phyloP scores from a whole-genome alignment of 2,329 filamentous ascomycete genomes.

The Fusarium metavorans region DNA sequence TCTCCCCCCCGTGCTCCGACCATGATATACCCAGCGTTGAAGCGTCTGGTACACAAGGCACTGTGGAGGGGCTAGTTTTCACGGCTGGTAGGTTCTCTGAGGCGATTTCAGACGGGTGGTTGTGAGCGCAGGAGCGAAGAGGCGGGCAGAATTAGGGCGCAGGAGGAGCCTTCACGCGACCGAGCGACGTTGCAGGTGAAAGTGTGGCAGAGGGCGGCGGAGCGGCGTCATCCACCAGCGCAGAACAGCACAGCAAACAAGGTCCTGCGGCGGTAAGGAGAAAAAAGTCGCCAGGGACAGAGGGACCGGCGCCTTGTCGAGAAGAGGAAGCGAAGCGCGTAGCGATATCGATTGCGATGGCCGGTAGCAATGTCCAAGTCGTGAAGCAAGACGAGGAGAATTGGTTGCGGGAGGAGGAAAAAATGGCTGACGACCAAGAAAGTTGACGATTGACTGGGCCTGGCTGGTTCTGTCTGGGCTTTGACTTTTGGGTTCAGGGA shows the following conservation, averaged over 20 bases:
- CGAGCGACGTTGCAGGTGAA: conserved; percentile 42
- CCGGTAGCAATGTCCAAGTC: conserved; percentile 33
- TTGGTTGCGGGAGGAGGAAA: conserved; percentile 37
- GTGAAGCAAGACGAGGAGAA: conserved; percentile 31
- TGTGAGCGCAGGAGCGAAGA: conserved; percentile 19
- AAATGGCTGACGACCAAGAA: conserved; percentile 40
- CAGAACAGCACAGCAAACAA: not conserved
- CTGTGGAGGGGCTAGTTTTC: conserved; percentile 1
- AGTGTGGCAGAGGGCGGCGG: conserved; percentile 31
- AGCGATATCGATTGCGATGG: conserved; percentile 25
- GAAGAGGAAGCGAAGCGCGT: conserved; percentile 27
- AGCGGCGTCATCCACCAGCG: conserved; percentile 41
- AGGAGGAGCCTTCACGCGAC: conserved; percentile 56
- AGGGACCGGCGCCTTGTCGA: conserved; percentile 14
- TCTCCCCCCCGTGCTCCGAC: conserved; percentile 64
- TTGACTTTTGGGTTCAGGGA: conserved; percentile 46
- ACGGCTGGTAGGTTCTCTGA: not conserved
- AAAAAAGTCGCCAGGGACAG: conserved; percentile 35
- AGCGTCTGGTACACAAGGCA: conserved; percentile 24
- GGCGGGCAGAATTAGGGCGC: conserved; percentile 38
- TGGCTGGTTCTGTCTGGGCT: conserved; percentile 7
- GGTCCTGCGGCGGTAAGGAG: conserved; percentile 37
- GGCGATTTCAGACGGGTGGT: conserved; percentile 17
- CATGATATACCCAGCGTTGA: conserved; percentile 66
- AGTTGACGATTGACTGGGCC: conserved; percentile 44